These are phyloP conservation scores for Geopyxis carbonaria DNA, from an alignment of 495 filamentous ascomycete species.

Conservation along the genomic window DNA sequence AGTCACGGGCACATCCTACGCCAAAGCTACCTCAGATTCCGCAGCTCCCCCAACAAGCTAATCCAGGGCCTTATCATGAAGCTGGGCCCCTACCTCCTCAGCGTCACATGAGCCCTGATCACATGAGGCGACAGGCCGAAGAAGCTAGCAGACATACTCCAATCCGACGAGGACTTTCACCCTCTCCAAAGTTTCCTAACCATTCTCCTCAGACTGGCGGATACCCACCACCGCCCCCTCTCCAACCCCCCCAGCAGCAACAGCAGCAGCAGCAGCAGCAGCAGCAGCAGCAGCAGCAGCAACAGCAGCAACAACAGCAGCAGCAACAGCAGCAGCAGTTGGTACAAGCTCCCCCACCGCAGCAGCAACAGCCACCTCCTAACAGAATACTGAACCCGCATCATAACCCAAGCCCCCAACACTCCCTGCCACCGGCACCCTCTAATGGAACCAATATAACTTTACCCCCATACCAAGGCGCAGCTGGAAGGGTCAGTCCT, in stretches of 20 bases:
- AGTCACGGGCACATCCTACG: constrained; percentile 35
- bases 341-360: constrained; percentile 20
- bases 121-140: constrained; percentile 40
- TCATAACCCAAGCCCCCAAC: constrained; percentile 24
- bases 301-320: constrained; percentile 39
- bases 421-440: constrained; percentile 35
- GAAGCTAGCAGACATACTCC: constrained; percentile 49
- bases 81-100: constrained; percentile 39
- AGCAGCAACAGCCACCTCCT: constrained; percentile 25
- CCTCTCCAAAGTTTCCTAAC: constrained; percentile 41
- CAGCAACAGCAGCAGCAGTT: constrained; percentile 35
- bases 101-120: constrained; percentile 36
- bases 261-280: constrained; percentile 46
- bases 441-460: constrained; percentile 33
- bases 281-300: constrained; percentile 17
- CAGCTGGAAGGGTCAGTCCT: constrained; percentile 42
- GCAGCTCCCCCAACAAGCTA: constrained; percentile 59
- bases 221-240: constrained; percentile 27
- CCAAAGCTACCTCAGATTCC: constrained; percentile 54
- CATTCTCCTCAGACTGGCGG: constrained; percentile 17
- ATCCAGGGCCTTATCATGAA: constrained; percentile 54
- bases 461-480: constrained; percentile 28
- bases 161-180: constrained; percentile 33
- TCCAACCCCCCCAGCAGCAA: constrained; percentile 29
- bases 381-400: constrained; percentile 53